These are phyloP conservation scores for Ceriops decandra DNA, from an alignment of 345 rosid species.

Conservation along the genomic window DNA sequence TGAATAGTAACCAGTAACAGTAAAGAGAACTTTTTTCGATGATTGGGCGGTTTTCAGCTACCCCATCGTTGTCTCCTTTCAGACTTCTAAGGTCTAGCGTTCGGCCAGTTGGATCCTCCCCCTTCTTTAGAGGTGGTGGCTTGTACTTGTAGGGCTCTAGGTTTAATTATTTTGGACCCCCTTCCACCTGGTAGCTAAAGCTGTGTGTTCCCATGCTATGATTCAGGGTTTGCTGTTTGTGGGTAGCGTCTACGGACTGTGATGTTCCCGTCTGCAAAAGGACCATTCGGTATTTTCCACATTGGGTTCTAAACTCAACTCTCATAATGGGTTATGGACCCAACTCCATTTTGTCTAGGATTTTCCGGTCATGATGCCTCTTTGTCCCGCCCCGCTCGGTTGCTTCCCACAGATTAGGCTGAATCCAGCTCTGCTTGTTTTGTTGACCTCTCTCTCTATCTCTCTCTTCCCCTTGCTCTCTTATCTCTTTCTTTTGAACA, in stretches of 20 bases:
- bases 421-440: not conserved
- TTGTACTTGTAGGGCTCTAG: no score
- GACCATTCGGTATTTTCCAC: not conserved
- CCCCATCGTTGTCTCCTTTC: no score
- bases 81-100: no score
- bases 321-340: not conserved
- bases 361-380: not conserved
- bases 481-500: no score
- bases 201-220: not conserved
- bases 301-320: conserved; percentile 1
- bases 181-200: not conserved
- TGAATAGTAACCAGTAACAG: not conserved
- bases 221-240: conserved; percentile 1
- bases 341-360: conserved; percentile 5
- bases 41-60: no score
- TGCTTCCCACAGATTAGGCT: not conserved
- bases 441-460: not conserved
- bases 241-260: not conserved
- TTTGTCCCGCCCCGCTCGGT: not conserved
- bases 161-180: not conserved
- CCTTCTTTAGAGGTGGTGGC: no score
- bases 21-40: no score
- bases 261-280: not conserved
- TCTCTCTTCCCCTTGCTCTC: no score
- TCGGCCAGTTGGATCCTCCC: no score